Conservation (phyloP, 257 asterid genomes). For the Solanum piurae region DNA sequence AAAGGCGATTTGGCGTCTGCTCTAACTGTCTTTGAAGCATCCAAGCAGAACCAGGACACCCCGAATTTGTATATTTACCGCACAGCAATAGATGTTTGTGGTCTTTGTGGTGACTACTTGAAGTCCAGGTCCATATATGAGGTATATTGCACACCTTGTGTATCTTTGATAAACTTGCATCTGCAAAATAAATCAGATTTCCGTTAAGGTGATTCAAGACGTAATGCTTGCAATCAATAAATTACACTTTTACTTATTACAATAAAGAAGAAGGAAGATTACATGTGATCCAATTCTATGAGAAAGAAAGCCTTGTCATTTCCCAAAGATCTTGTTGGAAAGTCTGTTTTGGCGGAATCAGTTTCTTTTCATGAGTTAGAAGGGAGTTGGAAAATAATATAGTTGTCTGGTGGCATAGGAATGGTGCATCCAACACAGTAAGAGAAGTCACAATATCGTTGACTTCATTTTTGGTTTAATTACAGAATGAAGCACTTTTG, state of each 20-base stretch:
- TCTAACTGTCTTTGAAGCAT: slow-evolving; percentile 55
- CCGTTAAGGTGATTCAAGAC: background rate
- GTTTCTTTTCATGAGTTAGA: background rate
- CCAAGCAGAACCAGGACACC: slow-evolving; percentile 36
- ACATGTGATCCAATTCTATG: background rate
- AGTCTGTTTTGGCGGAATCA: background rate
- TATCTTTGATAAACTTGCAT: background rate
- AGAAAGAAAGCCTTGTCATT: background rate
- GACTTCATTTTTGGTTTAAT: background rate
- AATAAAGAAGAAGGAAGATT: background rate
- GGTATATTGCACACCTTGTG: slow-evolving; percentile 40
- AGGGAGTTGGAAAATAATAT: background rate
- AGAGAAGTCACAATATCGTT: background rate
- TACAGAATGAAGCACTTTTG: background rate
- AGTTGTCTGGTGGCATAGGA: background rate
- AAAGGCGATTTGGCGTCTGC: slow-evolving; percentile 68
- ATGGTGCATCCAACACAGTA: background rate
- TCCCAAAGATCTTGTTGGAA: background rate
- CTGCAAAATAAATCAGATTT: background rate
- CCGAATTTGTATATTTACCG: slow-evolving; percentile 76
- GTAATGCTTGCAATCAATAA: background rate
- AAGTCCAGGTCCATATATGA: slow-evolving; percentile 75
- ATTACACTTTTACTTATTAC: background rate
- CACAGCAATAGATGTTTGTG: slow-evolving; percentile 86
- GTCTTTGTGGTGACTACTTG: slow-evolving; percentile 78